Evolutionary conservation across 192 early-diverging fungal species (phyloP).

Genomic region (Rhizoclosmatium globosum): DNA sequence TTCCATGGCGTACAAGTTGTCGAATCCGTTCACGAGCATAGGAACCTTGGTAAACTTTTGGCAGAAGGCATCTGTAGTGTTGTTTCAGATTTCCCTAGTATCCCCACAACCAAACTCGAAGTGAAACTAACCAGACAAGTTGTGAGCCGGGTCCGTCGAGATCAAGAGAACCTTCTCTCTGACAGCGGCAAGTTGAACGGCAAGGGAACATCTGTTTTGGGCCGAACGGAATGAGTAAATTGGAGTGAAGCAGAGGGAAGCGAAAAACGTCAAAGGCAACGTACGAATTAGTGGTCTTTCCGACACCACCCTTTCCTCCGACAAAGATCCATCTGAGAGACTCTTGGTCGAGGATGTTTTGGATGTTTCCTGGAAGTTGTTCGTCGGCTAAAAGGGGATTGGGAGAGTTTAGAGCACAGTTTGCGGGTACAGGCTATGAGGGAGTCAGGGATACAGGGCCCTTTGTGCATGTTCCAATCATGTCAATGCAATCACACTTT

Average conservation of each 20-base stretch:
- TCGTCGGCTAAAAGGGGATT: constrained; percentile 5
- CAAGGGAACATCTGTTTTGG: constrained; percentile 80
- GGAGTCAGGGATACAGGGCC: too few species aligned
- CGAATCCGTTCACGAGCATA: constrained; percentile 92
- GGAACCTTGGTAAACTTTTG: constrained; percentile 99
- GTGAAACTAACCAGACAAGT: constrained; percentile 74
- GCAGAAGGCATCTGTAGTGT: constrained; percentile 85
- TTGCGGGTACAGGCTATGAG: too few species aligned
- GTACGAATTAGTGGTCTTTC: constrained; percentile 77
- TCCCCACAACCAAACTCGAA: not conserved
- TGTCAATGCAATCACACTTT: too few species aligned
- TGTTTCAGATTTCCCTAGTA: not conserved
- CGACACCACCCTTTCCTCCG: constrained; percentile 99
- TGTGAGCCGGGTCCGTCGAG: constrained; percentile 99
- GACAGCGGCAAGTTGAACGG: constrained; percentile 88
- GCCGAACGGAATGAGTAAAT: not conserved
- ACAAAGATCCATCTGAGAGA: constrained; percentile 99
- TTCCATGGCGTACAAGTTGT: constrained; percentile 99
- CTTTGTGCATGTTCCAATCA: too few species aligned
- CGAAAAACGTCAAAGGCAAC: constrained; percentile 46
- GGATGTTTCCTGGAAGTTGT: constrained; percentile 77
- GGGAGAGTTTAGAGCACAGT: too few species aligned
- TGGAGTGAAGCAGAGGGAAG: not conserved
- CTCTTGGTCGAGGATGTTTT: constrained; percentile 96
- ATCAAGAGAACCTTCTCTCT: constrained; percentile 97